Percentiles rank a stretch among this genome's conserved stretches.
Evolutionary conservation across 1,284 basidiomycete species (phyloP).

Genomic region (Trametes sp.): DNA sequence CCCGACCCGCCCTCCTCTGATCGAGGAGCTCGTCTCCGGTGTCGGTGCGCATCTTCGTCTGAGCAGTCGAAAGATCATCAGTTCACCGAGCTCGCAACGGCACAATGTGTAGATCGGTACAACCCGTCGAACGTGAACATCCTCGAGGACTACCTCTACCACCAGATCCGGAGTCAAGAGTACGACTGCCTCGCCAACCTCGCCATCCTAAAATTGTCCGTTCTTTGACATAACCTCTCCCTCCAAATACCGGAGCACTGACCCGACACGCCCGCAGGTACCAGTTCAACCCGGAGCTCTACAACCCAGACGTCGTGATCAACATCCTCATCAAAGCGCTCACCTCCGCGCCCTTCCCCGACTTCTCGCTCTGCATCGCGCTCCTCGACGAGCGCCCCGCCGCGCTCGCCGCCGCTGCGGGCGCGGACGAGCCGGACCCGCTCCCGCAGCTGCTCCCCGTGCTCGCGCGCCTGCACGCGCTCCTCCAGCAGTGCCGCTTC

Average conservation of each 20-base stretch:
- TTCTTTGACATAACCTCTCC: constrained; percentile 19
- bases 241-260: no score
- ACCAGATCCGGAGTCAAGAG: constrained; percentile 88
- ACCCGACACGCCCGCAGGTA: constrained; percentile 65
- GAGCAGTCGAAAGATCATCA: background rate
- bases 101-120: constrained; percentile 77
- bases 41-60: constrained; percentile 72
- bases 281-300: constrained; percentile 95
- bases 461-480: constrained; percentile 76
- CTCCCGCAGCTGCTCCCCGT: constrained; percentile 78
- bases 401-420: constrained; percentile 46
- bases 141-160: constrained; percentile 94
- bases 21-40: constrained; percentile 90
- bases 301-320: constrained; percentile 92
- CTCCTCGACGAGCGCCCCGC: constrained; percentile 81
- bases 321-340: constrained; percentile 96
- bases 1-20: constrained; percentile 80
- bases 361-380: constrained; percentile 93
- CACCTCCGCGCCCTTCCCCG: constrained; percentile 82
- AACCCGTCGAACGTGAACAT: constrained; percentile 94
- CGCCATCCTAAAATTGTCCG: constrained; percentile 85
- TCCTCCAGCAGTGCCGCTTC: constrained; percentile 90
- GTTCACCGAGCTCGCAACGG: background rate
- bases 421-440: constrained; percentile 82
- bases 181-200: constrained; percentile 96